A percentile compares a stretch with the other conserved stretches of the same genome.
Evolutionary conservation across 2,329 filamentous ascomycete genomes (phyloP).

Genomic region (Aspergillus brunneoviolaceus): DNA sequence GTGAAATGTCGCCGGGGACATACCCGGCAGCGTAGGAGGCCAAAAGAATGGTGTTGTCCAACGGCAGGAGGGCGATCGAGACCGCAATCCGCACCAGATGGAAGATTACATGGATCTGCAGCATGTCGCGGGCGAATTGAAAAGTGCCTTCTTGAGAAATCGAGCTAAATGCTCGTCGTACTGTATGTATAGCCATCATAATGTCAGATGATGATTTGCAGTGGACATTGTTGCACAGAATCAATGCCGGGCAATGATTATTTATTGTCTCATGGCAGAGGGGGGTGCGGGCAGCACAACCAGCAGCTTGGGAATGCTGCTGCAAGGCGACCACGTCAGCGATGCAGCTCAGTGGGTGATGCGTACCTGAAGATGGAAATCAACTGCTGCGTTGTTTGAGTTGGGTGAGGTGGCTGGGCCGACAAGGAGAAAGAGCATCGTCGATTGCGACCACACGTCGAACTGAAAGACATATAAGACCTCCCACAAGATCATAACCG

Average conservation of each 20-base stretch:
- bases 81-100: slow-evolving; percentile 28
- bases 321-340: slow-evolving; percentile 24
- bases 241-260: background rate
- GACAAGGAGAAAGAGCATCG: background rate
- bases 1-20: slow-evolving; percentile 28
- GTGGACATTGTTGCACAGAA: background rate
- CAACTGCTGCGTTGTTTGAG: background rate
- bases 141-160: slow-evolving; percentile 5
- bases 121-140: slow-evolving; percentile 11
- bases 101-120: slow-evolving; percentile 19
- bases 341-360: slow-evolving; percentile 10
- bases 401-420: slow-evolving; percentile 14
- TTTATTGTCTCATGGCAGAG: background rate
- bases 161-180: slow-evolving; percentile 18
- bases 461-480: background rate
- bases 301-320: slow-evolving; percentile 5
- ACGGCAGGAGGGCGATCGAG: slow-evolving; percentile 44
- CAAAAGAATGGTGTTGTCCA: slow-evolving; percentile 49
- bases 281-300: background rate
- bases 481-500: background rate
- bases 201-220: background rate
- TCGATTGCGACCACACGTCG: background rate
- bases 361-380: background rate
- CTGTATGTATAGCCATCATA: slow-evolving; percentile 22
- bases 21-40: slow-evolving; percentile 33